Evolutionary conservation across 352 stramenopile species (phyloP).

Genomic region (Globisporangium irregulare): DNA sequence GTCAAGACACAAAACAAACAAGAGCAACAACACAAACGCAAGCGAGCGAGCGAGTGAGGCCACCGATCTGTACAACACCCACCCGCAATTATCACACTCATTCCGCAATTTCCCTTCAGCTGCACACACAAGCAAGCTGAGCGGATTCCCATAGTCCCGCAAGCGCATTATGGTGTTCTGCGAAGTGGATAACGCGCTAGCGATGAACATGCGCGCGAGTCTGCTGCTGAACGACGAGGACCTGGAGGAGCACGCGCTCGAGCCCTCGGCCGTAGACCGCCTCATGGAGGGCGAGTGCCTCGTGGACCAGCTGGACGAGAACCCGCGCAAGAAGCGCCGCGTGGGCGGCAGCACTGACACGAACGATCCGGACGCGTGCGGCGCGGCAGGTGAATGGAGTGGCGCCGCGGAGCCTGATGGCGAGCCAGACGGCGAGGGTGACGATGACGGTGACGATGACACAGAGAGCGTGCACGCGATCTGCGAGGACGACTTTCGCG

Average conservation of each 20-base stretch:
- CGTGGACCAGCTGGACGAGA: slow-evolving; percentile 32
- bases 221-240: slow-evolving; percentile 29
- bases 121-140: background rate
- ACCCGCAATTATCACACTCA: background rate
- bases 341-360: slow-evolving; percentile 12
- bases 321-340: slow-evolving; percentile 25
- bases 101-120: slow-evolving; percentile 10
- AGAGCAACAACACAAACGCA: background rate
- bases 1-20: background rate
- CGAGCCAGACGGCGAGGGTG: background rate
- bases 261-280: slow-evolving; percentile 29
- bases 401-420: slow-evolving; percentile 17
- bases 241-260: slow-evolving; percentile 33
- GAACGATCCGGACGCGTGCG: background rate
- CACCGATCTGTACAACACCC: background rate
- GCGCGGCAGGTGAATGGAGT: background rate
- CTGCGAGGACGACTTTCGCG: slow-evolving; percentile 18
- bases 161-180: slow-evolving; percentile 9
- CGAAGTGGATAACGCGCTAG: slow-evolving; percentile 16
- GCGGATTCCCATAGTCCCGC: background rate
- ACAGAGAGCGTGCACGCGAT: slow-evolving; percentile 27
- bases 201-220: slow-evolving; percentile 11
- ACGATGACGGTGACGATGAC: slow-evolving; percentile 15
- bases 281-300: slow-evolving; percentile 47
- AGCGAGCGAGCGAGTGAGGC: background rate